Evolutionary conservation across 805 yeast species (phyloP).

Genomic region (Kodamaea nitidulidarum): DNA sequence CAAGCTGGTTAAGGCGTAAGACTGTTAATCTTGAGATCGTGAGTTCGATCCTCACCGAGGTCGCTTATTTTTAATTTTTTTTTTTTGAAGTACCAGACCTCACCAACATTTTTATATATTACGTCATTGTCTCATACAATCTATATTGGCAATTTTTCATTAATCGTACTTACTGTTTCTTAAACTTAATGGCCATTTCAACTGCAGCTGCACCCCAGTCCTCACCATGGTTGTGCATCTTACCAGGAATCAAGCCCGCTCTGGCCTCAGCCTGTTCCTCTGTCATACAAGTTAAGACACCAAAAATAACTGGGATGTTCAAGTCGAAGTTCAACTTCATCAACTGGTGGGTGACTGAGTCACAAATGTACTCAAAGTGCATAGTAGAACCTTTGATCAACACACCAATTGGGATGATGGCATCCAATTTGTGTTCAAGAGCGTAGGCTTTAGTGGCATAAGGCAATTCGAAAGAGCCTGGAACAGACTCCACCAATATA

Average conservation of each 20-base stretch:
- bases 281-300: constrained; percentile 87
- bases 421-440: constrained; percentile 59
- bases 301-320: constrained; percentile 82
- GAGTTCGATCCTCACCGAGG: constrained; percentile 20
- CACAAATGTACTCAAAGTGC: constrained; percentile 98
- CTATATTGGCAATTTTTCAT: background rate
- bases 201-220: constrained; percentile 99
- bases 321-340: constrained; percentile 75
- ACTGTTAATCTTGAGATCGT: constrained; percentile 19
- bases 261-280: constrained; percentile 91
- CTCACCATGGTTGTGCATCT: constrained; percentile 92
- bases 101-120: background rate
- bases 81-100: too few species aligned
- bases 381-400: constrained; percentile 94
- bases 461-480: constrained; percentile 94
- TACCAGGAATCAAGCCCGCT: constrained; percentile 74
- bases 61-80: constrained; percentile 7
- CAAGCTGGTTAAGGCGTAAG: constrained; percentile 20
- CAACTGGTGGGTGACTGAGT: constrained; percentile 76
- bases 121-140: too few species aligned
- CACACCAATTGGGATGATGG: constrained; percentile 89
- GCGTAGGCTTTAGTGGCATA: constrained; percentile 61
- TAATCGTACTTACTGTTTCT: constrained; percentile 4
- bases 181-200: constrained; percentile 63
- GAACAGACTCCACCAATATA: constrained; percentile 80